Percentiles rank a stretch among this genome's conserved stretches.
These are phyloP conservation scores for Skeletonema potamos DNA, from an alignment of 108 stramenopile species.

Conservation along the genomic window DNA sequence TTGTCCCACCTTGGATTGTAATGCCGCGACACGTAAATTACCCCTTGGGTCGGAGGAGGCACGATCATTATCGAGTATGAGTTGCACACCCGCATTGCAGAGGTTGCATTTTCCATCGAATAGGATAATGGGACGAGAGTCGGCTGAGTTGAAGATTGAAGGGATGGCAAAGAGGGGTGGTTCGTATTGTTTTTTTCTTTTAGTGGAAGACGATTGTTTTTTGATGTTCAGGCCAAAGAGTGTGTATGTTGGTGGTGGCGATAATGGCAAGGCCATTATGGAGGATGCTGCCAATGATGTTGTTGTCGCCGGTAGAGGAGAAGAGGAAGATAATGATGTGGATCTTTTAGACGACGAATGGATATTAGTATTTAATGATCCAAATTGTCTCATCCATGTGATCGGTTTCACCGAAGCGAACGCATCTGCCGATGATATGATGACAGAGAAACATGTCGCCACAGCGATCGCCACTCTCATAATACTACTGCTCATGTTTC, in stretches of 20 bases:
- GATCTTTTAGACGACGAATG: no score
- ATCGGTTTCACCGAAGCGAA: background rate
- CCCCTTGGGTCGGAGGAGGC: constrained; percentile 31
- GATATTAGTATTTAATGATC: no score
- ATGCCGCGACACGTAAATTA: constrained; percentile 43
- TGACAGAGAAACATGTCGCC: background rate
- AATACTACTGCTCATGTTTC: background rate
- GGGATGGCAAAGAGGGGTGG: constrained; percentile 28
- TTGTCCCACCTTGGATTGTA: constrained; percentile 39
- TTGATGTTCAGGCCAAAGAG: background rate
- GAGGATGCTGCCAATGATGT: background rate
- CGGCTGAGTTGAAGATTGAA: constrained; percentile 31
- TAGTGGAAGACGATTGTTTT: background rate
- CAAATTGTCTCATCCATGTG: background rate
- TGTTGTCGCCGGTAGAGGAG: background rate
- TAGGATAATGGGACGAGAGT: constrained; percentile 60
- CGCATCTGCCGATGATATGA: background rate
- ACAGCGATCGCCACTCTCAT: background rate
- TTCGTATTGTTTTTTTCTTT: background rate
- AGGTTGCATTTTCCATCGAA: constrained; percentile 79
- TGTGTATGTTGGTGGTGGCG: background rate
- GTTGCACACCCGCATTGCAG: constrained; percentile 66
- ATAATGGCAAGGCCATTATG: background rate
- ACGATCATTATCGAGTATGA: constrained; percentile 58
- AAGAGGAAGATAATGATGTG: no score